Evolutionary conservation across 805 yeast species (phyloP), one percentile per base, ranked within the genome.

Genomic region (Vanderwaltozyma polyspora): DNA sequence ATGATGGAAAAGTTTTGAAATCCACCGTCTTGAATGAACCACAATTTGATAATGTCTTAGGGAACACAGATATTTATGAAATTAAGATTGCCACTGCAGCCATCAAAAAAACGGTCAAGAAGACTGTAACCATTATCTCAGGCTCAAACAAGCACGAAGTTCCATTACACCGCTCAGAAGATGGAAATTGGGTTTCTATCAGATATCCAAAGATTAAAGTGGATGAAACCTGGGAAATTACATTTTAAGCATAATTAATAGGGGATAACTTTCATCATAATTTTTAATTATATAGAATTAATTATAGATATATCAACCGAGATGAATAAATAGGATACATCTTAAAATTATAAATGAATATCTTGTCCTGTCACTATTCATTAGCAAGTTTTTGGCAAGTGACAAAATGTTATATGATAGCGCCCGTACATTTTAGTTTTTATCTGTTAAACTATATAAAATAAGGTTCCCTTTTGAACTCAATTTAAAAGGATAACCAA

Each of bases 201-300:
- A 62, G 70, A 38, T 68, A 72, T 39, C 81, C 85, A 19, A 44
- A 44, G 10, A 60, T 78, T n/a, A 36, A 49, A 4, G 51, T 78
- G 32, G 63, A 61, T 40, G 36, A 55, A 16, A 57, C 59, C 15
- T 79, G 84, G 83, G 48, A 51, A 14, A 58, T 72, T n/a, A 35
- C 42, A 26, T 50, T 66, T 29, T 51, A 43, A 34, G 12, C 6
- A 18, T 3, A 15, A 29, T n/a, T n/a, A n/a, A n/a, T n/a, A n/a
- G n/a, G n/a, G n/a, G n/a, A n/a, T n/a, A n/a, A n/a, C n/a, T n/a
- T n/a, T n/a, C n/a, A n/a, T n/a, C n/a, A n/a, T n/a, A n/a, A n/a
- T n/a, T n/a, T n/a, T n/a, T n/a, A n/a, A n/a, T n/a, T n/a, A n/a
- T n/a, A n/a, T n/a, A n/a, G n/a, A n/a, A n/a, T n/a, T n/a, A n/a